phyloP scores from a whole-genome alignment of 768 basidiomycete species.

The Pleurotus eryngii region DNA sequence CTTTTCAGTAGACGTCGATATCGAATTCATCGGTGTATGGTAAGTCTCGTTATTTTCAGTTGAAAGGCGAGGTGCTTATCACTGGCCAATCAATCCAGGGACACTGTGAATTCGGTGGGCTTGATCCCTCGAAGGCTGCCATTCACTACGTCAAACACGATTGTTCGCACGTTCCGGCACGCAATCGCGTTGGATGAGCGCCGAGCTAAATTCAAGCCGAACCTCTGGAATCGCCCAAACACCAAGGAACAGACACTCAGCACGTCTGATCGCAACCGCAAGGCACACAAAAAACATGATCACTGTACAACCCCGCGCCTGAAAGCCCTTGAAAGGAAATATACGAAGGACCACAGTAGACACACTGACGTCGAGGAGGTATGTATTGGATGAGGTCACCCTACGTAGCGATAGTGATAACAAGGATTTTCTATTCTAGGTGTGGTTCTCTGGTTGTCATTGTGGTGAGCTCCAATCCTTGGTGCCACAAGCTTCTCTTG shows the following conservation, averaged over 20 bases:
- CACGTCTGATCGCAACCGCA: constrained; percentile 5
- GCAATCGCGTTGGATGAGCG: constrained; percentile 58
- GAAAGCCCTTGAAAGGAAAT: constrained; percentile 29
- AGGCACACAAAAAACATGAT: not conserved
- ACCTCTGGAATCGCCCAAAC: constrained; percentile 42
- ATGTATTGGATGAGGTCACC: not conserved
- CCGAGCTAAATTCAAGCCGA: constrained; percentile 38
- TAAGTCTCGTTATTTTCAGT: constrained; percentile 13
- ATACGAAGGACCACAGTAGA: constrained; percentile 19
- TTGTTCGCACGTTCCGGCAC: constrained; percentile 55
- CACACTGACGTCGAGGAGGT: constrained; percentile 19
- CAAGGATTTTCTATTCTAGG: constrained; percentile 30
- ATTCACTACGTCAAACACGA: constrained; percentile 46
- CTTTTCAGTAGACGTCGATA: constrained; percentile 45
- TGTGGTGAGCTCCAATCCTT: too few relatives aligned
- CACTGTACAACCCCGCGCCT: constrained; percentile 21
- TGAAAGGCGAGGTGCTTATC: too few relatives aligned
- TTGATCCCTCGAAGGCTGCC: constrained; percentile 44
- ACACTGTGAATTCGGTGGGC: constrained; percentile 55
- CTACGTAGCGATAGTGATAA: constrained; percentile 25
- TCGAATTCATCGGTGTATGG: constrained; percentile 51
- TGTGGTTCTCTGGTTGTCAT: constrained; percentile 64
- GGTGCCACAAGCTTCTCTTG: too few relatives aligned
- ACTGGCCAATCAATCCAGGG: too few relatives aligned
- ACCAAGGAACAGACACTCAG: constrained; percentile 25